Conservation (phyloP, 371 early-diverging fungal species). For the Apophysomyces sp. region DNA sequence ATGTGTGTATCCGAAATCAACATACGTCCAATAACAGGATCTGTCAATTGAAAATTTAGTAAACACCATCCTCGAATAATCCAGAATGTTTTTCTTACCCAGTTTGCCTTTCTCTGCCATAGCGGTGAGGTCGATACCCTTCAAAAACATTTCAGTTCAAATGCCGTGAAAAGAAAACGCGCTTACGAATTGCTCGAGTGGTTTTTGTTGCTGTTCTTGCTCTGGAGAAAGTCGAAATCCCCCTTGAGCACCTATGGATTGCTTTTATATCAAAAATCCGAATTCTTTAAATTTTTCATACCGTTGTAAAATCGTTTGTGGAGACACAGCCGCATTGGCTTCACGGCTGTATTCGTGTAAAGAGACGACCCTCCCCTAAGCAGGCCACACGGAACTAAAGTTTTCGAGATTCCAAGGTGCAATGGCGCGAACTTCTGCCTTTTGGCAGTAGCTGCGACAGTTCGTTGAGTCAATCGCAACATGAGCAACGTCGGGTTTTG, state of each 20-base stretch:
- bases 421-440: neutral
- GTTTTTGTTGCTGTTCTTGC: slow-evolving; percentile 37
- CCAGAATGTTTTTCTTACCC: slow-evolving; percentile 44
- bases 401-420: neutral
- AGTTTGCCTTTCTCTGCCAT: slow-evolving; percentile 66
- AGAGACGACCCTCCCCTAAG: neutral
- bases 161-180: neutral
- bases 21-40: slow-evolving; percentile 70
- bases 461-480: neutral
- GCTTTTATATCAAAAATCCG: neutral
- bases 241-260: slow-evolving; percentile 9
- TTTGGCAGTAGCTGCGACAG: neutral
- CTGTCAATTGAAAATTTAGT: slow-evolving; percentile 22
- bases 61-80: neutral
- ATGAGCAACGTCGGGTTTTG: neutral
- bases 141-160: neutral
- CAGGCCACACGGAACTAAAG: neutral
- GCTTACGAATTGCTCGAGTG: slow-evolving; percentile 44
- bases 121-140: slow-evolving; percentile 73
- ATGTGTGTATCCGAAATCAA: neutral
- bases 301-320: slow-evolving; percentile 10
- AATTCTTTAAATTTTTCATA: neutral
- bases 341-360: neutral
- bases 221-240: slow-evolving; percentile 42
- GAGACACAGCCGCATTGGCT: neutral